A percentile compares a stretch with the other conserved stretches of the same genome.
Evolutionary conservation across 768 basidiomycete species (phyloP).

Genomic region (Lactarius psammicola): DNA sequence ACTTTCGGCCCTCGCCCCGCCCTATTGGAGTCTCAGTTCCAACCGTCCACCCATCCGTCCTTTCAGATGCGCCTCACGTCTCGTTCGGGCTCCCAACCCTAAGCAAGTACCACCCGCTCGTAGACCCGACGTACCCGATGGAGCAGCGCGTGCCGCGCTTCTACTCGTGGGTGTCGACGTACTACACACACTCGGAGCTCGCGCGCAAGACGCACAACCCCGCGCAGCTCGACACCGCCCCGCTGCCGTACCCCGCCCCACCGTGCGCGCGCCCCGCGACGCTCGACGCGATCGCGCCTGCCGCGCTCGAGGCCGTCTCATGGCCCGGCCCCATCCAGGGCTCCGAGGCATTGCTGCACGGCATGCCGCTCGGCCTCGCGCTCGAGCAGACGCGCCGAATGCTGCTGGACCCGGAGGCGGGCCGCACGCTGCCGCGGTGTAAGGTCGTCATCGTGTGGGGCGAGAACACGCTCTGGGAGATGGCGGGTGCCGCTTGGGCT

Average conservation of each 20-base stretch:
- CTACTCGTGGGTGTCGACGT: slow-evolving; percentile 27
- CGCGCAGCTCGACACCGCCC: slow-evolving; percentile 18
- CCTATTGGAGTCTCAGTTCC: neutral
- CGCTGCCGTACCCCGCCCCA: slow-evolving; percentile 15
- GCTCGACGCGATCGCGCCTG: slow-evolving; percentile 23
- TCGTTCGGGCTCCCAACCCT: slow-evolving; percentile 23
- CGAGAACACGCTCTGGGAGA: slow-evolving; percentile 26
- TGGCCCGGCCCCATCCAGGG: slow-evolving; percentile 26
- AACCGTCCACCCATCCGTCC: too few relatives aligned
- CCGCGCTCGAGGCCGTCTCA: slow-evolving; percentile 18
- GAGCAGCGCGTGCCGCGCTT: slow-evolving; percentile 26
- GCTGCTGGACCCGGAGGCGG: slow-evolving; percentile 17
- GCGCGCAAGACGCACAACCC: slow-evolving; percentile 16
- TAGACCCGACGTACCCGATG: slow-evolving; percentile 16
- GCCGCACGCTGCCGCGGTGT: slow-evolving; percentile 24
- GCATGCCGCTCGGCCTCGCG: slow-evolving; percentile 19
- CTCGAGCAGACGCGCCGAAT: slow-evolving; percentile 19
- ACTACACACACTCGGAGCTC: slow-evolving; percentile 24
- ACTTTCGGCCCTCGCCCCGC: neutral
- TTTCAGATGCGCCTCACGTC: slow-evolving; percentile 20
- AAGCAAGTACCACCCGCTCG: slow-evolving; percentile 23
- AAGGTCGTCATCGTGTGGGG: slow-evolving; percentile 26
- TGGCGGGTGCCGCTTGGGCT: slow-evolving; percentile 24
- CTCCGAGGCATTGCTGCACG: slow-evolving; percentile 23
- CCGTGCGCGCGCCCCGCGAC: slow-evolving; percentile 17